Evolutionary conservation across 1,284 basidiomycete species (phyloP).

Genomic region (Dichomitus squalens): DNA sequence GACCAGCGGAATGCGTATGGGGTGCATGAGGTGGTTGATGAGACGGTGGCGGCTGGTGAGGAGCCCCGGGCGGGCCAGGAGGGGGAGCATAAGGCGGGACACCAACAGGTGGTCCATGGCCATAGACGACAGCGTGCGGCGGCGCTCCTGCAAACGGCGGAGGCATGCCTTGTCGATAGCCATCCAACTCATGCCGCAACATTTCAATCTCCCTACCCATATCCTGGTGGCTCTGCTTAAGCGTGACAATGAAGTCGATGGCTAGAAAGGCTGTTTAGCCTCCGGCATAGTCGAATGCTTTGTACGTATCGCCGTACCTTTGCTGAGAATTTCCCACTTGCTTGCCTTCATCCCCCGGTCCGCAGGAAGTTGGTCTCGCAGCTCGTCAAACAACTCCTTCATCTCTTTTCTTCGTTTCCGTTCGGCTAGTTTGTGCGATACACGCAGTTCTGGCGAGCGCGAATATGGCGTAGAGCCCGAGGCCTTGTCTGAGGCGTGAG

Average conservation of each 20-base stretch:
- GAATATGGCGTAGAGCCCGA: conserved; percentile 80
- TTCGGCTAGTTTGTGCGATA: conserved; percentile 94
- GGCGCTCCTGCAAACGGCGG: conserved; percentile 52
- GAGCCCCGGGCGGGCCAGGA: conserved; percentile 40
- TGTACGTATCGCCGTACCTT: conserved; percentile 57
- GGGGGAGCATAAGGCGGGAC: conserved; percentile 32
- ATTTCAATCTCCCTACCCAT: conserved; percentile 79
- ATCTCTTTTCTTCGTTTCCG: conserved; percentile 95
- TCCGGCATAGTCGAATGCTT: not conserved
- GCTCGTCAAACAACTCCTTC: conserved; percentile 95
- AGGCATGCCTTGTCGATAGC: conserved; percentile 57
- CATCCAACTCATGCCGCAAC: conserved; percentile 75
- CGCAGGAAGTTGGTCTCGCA: conserved; percentile 87
- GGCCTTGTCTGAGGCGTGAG: conserved; percentile 41
- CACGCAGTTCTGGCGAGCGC: conserved; percentile 88
- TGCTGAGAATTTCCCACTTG: conserved; percentile 96
- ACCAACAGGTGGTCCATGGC: conserved; percentile 41
- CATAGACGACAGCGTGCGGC: conserved; percentile 55
- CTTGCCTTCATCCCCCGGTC: conserved; percentile 93
- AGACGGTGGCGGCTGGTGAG: conserved; percentile 42
- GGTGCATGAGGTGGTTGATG: conserved; percentile 29
- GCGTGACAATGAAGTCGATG: conserved; percentile 81
- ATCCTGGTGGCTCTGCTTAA: conserved; percentile 77
- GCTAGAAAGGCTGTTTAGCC: conserved; percentile 47
- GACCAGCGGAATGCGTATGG: conserved; percentile 38